These are phyloP conservation scores for Claviceps purpurea DNA, from an alignment of 2,329 filamentous ascomycete species.

Conservation along the genomic window DNA sequence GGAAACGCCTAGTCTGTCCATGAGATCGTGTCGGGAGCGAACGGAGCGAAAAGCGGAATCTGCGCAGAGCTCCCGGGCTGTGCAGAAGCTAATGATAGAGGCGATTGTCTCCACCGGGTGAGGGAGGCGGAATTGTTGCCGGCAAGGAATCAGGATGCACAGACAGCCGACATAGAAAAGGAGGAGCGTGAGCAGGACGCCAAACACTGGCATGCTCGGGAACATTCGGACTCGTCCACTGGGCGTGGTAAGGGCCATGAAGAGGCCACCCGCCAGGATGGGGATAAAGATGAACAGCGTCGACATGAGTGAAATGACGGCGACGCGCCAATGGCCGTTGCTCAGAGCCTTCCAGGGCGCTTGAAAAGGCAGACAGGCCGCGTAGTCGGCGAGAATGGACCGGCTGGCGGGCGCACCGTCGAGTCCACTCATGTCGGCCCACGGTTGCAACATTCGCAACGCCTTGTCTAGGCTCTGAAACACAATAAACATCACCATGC, in stretches of 20 bases:
- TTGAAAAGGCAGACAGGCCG: constrained; percentile 50
- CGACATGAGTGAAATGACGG: constrained; percentile 45
- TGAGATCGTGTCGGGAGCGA: constrained; percentile 53
- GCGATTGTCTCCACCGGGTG: constrained; percentile 61
- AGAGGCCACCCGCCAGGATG: constrained; percentile 54
- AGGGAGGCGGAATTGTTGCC: constrained; percentile 52
- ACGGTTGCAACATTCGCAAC: constrained; percentile 54
- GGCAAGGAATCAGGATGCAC: constrained; percentile 44
- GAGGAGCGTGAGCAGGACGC: constrained; percentile 58
- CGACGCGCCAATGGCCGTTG: constrained; percentile 53
- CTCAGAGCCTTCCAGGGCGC: constrained; percentile 41
- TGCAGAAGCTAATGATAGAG: constrained; percentile 65
- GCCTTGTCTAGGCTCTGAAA: constrained; percentile 55
- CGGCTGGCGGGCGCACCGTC: constrained; percentile 48
- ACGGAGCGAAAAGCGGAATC: constrained; percentile 63
- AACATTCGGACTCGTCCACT: constrained; percentile 47
- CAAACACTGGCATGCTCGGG: constrained; percentile 60
- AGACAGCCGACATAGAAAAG: constrained; percentile 56
- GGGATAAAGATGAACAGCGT: constrained; percentile 50
- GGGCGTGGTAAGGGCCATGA: constrained; percentile 55
- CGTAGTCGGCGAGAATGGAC: constrained; percentile 58
- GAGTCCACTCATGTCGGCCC: constrained; percentile 44
- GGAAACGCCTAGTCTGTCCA: constrained; percentile 50
- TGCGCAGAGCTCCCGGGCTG: constrained; percentile 55
- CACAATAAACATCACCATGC: constrained; percentile 51